Evolutionary conservation across 2,329 filamentous ascomycete species (phyloP).

Genomic region (Penicillium sp.): DNA sequence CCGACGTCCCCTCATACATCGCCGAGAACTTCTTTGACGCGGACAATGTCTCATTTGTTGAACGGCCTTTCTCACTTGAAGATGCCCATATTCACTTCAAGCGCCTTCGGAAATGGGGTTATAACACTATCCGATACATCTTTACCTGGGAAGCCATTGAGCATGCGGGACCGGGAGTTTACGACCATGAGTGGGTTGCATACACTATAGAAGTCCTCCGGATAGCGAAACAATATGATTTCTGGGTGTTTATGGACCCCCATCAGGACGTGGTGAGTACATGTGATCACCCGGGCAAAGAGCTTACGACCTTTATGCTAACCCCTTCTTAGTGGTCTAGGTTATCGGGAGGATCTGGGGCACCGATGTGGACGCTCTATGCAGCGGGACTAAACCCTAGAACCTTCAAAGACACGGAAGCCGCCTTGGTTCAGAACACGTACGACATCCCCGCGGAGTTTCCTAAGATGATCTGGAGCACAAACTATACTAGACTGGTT

Average conservation of each 20-base stretch:
- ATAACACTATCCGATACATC: constrained; percentile 93
- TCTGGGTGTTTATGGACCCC: constrained; percentile 97
- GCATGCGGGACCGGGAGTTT: constrained; percentile 81
- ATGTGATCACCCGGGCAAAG: background rate
- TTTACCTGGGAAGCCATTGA: constrained; percentile 99
- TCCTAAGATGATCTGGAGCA: constrained; percentile 99
- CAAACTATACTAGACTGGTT: constrained; percentile 86
- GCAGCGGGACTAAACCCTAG: constrained; percentile 87
- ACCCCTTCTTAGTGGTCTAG: constrained; percentile 70
- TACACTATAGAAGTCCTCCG: constrained; percentile 84
- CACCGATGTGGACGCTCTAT: constrained; percentile 96
- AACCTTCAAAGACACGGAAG: constrained; percentile 80
- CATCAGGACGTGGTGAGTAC: constrained; percentile 87
- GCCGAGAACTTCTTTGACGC: constrained; percentile 82
- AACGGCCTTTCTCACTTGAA: constrained; percentile 75
- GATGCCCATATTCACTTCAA: constrained; percentile 86
- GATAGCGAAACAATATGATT: constrained; percentile 82
- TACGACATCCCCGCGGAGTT: constrained; percentile 81
- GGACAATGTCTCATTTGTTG: constrained; percentile 85
- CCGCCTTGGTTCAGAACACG: constrained; percentile 91
- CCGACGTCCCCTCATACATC: constrained; percentile 77
- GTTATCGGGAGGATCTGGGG: constrained; percentile 89
- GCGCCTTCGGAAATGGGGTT: constrained; percentile 81
- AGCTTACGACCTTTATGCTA: constrained; percentile 19
- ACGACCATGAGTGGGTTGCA: constrained; percentile 90